A percentile compares a stretch with the other conserved stretches of the same genome.
These are phyloP conservation scores for Tetradesmus obliquus DNA, from an alignment of 139 green algal species.

Conservation along the genomic window DNA sequence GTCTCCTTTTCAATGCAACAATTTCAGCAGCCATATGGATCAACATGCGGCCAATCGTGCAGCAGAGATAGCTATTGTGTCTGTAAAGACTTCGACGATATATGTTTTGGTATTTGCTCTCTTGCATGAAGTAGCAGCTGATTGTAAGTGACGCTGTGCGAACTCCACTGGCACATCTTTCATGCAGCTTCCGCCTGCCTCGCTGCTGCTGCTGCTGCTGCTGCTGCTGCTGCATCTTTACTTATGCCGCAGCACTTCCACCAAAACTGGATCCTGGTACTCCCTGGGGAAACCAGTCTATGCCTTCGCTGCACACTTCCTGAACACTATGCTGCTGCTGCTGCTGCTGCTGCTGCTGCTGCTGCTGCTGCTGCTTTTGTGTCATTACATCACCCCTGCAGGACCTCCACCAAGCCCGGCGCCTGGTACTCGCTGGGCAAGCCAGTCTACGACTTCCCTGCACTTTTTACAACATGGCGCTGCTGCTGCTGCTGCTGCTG, in stretches of 20 bases:
- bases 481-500: neutral
- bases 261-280: neutral
- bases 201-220: neutral
- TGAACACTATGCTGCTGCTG: neutral
- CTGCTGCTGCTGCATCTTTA: neutral
- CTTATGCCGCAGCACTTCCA: constrained; percentile 1
- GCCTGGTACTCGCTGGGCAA: neutral
- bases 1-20: too few species aligned
- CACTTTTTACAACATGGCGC: neutral
- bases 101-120: too few species aligned
- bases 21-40: too few species aligned
- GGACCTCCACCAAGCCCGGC: neutral
- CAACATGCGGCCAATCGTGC: too few species aligned
- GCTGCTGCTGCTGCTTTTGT: neutral
- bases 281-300: neutral
- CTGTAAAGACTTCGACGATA: too few species aligned
- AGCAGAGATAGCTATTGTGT: too few species aligned
- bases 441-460: neutral
- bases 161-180: too few species aligned
- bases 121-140: too few species aligned
- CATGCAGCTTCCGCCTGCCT: too few species aligned
- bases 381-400: too few species aligned
- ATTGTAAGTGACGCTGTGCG: too few species aligned
- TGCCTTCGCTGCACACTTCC: neutral
- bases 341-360: neutral